Evolutionary conservation across 169 alveolate genomes (phyloP).

Genomic region (Eimeria necatrix): DNA sequence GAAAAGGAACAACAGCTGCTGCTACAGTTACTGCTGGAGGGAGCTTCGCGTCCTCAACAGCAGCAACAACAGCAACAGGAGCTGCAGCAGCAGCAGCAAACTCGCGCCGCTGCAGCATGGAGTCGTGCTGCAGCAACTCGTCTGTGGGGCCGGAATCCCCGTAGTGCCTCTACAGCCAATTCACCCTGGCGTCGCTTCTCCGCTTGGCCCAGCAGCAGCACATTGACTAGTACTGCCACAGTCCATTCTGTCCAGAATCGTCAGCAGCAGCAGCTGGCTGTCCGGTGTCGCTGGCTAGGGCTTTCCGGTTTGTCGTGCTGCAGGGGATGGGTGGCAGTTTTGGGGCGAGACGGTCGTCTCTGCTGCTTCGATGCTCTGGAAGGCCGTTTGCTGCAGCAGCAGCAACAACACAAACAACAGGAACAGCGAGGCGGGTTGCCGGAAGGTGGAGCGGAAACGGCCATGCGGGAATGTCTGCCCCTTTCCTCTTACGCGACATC

Average conservation of each 20-base stretch:
- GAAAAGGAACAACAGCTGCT: constrained; percentile 39
- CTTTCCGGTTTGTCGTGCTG: constrained; percentile 24
- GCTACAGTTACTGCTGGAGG: constrained; percentile 53
- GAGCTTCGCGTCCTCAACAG: background rate
- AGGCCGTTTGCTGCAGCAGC: constrained; percentile 51
- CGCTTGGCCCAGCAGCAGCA: constrained; percentile 47
- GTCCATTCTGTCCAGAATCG: background rate
- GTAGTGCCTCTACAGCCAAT: constrained; percentile 43
- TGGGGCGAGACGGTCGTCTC: constrained; percentile 58
- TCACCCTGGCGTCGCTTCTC: constrained; percentile 49
- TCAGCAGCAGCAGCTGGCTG: constrained; percentile 70
- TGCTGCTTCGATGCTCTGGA: constrained; percentile 25
- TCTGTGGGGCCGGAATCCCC: constrained; percentile 38
- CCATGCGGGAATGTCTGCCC: background rate
- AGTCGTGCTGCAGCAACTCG: background rate
- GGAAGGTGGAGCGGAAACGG: background rate
- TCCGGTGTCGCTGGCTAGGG: constrained; percentile 66
- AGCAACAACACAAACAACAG: constrained; percentile 13
- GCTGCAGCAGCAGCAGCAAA: background rate
- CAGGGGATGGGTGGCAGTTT: constrained; percentile 57
- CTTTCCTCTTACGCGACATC: constrained; percentile 8
- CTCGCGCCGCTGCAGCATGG: constrained; percentile 45
- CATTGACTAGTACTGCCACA: background rate
- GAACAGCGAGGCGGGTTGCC: background rate
- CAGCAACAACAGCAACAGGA: constrained; percentile 67